A percentile compares a stretch with the other conserved stretches of the same genome.
These are phyloP conservation scores for Punica granatum DNA, from an alignment of 345 rosid genomes.

Conservation along the genomic window DNA sequence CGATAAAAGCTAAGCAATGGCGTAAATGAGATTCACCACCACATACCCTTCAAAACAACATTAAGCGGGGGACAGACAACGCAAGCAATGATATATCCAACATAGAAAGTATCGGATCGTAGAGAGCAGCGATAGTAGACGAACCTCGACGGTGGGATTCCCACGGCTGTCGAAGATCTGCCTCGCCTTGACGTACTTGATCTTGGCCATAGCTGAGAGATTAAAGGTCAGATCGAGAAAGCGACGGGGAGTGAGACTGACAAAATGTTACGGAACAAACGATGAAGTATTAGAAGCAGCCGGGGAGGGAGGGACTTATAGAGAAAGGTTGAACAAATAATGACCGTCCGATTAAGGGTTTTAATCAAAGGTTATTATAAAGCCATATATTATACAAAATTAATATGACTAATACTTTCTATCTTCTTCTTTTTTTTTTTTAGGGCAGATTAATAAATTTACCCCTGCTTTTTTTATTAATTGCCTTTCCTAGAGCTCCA, in stretches of 20 bases:
- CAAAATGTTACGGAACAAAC: not conserved
- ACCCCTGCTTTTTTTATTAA: too few species aligned
- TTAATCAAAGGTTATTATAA: not conserved
- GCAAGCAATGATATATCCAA: not conserved
- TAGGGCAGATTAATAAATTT: too few species aligned
- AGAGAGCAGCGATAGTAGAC: conserved; percentile 6
- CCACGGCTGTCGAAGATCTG: conserved; percentile 82
- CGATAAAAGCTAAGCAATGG: too few species aligned
- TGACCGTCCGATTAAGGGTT: not conserved
- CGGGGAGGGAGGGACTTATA: not conserved
- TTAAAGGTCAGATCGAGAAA: not conserved
- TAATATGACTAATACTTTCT: not conserved
- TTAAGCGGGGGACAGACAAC: not conserved
- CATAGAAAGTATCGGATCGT: conserved; percentile 1
- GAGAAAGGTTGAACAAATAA: not conserved
- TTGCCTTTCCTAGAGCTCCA: too few species aligned
- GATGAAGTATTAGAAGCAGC: not conserved
- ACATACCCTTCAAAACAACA: not conserved
- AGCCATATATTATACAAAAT: not conserved
- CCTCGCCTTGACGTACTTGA: conserved; percentile 40
- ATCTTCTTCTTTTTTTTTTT: too few species aligned
- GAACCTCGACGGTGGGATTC: conserved; percentile 72
- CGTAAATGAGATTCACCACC: not conserved
- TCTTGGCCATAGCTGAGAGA: conserved; percentile 20
- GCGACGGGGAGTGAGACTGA: not conserved